Percentiles rank a stretch among this genome's conserved stretches.
phyloP scores from a whole-genome alignment of 2,329 filamentous ascomycete genomes.

The Ophiobolus disseminans region DNA sequence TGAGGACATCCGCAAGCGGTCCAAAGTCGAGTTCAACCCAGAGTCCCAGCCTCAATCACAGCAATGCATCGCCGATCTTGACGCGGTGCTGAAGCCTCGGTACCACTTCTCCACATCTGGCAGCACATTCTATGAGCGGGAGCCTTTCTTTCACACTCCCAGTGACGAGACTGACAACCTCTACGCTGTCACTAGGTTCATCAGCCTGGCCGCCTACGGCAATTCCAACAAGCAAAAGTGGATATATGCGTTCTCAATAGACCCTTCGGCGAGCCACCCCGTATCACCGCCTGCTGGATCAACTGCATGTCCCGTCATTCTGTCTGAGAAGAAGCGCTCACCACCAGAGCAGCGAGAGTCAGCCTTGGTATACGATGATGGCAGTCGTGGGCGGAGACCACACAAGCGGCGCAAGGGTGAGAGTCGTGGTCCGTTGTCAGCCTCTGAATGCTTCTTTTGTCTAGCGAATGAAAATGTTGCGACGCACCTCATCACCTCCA shows the following conservation, averaged over 20 bases:
- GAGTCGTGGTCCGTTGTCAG: conserved; percentile 52
- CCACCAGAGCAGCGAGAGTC: conserved; percentile 43
- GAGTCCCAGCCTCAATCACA: conserved; percentile 63
- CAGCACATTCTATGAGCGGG: conserved; percentile 82
- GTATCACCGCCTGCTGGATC: conserved; percentile 70
- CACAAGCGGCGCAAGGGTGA: conserved; percentile 50
- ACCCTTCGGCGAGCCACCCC: conserved; percentile 66
- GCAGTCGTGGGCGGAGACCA: conserved; percentile 44
- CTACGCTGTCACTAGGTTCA: conserved; percentile 79
- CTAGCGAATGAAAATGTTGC: conserved; percentile 84
- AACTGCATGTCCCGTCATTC: conserved; percentile 76
- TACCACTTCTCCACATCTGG: conserved; percentile 84
- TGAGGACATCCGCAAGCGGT: conserved; percentile 71
- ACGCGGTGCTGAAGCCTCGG: conserved; percentile 79
- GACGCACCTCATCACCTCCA: conserved; percentile 86
- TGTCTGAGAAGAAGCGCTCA: conserved; percentile 66
- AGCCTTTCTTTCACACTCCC: conserved; percentile 81
- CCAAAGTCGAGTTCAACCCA: conserved; percentile 66
- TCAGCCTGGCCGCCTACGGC: conserved; percentile 81
- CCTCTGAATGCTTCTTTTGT: conserved; percentile 92
- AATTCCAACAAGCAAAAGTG: conserved; percentile 80
- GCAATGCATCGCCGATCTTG: conserved; percentile 79
- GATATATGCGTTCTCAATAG: conserved; percentile 73
- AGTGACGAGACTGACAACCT: conserved; percentile 58
- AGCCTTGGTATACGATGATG: conserved; percentile 47